A percentile compares a stretch with the other conserved stretches of the same genome.
Conservation (phyloP, 345 rosid species). For the Brassica cretica region DNA sequence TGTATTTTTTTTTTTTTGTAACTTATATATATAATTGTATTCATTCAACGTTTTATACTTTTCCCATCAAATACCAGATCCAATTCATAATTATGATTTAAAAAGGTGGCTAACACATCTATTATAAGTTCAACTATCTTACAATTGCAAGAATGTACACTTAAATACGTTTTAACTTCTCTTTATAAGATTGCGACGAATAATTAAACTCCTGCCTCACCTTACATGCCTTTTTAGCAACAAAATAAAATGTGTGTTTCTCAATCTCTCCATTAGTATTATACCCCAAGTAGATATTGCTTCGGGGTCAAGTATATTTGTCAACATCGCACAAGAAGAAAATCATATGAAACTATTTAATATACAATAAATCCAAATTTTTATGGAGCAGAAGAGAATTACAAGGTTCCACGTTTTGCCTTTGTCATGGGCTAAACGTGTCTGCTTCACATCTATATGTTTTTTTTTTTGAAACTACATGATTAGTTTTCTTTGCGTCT, state of each 20-base stretch:
- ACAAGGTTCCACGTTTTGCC: slow-evolving; percentile 41
- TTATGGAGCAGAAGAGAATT: slow-evolving; percentile 29
- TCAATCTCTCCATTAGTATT: slow-evolving; percentile 6
- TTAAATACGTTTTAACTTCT: not conserved
- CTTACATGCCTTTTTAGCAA: not conserved
- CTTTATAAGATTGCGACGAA: not conserved
- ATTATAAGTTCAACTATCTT: slow-evolving; percentile 12
- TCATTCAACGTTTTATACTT: not conserved
- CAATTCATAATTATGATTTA: not conserved
- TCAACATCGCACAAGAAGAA: slow-evolving; percentile 31
- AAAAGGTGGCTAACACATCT: not conserved
- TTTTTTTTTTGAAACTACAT: not conserved
- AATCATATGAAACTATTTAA: slow-evolving; percentile 13
- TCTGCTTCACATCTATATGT: slow-evolving; percentile 37
- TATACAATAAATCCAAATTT: slow-evolving; percentile 28
- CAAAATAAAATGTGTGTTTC: not conserved
- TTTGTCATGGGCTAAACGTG: slow-evolving; percentile 39
- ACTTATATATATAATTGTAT: not conserved
- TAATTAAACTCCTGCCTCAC: not conserved
- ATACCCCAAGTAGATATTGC: slow-evolving; percentile 37
- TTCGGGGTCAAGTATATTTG: slow-evolving; percentile 37
- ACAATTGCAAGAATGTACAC: not conserved
- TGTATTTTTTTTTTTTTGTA: too few species aligned
- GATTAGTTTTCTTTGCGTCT: not conserved
- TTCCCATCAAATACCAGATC: slow-evolving; percentile 23